phyloP scores from a whole-genome alignment of 2,329 filamentous ascomycete genomes.

The Neurospora crassa region DNA sequence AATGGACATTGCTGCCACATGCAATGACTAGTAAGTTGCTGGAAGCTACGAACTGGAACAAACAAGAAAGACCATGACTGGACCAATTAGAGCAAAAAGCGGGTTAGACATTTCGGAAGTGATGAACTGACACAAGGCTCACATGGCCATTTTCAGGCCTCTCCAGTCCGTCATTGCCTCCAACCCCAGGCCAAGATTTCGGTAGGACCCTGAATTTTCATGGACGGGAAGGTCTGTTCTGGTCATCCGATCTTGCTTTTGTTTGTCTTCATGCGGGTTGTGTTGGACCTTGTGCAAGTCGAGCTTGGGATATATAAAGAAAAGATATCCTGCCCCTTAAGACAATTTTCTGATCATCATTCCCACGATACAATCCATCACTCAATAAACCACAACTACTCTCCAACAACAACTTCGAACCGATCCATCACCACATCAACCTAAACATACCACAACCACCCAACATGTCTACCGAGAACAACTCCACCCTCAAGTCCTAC shows the following conservation, averaged over 20 bases:
- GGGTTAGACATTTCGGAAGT: not conserved
- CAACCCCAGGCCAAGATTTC: not conserved
- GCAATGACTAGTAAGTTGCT: not conserved
- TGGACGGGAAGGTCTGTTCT: not conserved
- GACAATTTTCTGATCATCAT: not conserved
- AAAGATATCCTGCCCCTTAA: not conserved
- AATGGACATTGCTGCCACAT: not conserved
- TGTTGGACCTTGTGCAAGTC: not conserved
- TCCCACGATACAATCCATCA: not conserved
- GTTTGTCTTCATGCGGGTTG: not conserved
- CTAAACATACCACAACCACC: conserved; percentile 9
- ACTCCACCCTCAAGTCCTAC: conserved; percentile 71
- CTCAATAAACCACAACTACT: conserved; percentile 1
- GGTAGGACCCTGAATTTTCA: not conserved
- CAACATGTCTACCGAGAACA: conserved; percentile 33
- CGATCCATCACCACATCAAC: not conserved
- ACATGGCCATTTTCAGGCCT: not conserved
- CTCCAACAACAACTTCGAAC: conserved; percentile 1
- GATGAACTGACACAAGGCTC: not conserved
- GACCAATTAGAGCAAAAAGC: not conserved
- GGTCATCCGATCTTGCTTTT: not conserved
- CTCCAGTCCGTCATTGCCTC: not conserved
- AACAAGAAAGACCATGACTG: not conserved
- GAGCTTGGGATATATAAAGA: not conserved
- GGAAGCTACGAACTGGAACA: not conserved